Percentiles rank a stretch among this genome's conserved stretches.
Conservation (phyloP, 129 eudicot species). For the Arctium minus region DNA sequence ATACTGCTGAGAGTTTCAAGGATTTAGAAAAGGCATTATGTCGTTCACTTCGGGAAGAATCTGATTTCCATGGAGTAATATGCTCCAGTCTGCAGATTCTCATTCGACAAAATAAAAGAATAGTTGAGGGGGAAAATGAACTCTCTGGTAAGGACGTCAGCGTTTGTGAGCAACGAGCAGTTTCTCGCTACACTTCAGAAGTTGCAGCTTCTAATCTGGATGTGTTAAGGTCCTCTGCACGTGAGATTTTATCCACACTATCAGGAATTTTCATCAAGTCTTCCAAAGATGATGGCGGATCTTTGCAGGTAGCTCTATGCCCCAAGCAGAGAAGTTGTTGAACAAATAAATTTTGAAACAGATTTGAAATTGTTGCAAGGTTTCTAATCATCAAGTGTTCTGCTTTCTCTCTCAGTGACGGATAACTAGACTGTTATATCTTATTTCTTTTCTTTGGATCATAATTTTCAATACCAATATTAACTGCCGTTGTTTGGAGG, state of each 20-base stretch:
- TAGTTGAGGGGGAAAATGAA: conserved; percentile 46
- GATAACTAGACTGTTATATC: not conserved
- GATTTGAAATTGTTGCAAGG: not conserved
- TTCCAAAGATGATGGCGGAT: conserved; percentile 72
- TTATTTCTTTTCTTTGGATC: not conserved
- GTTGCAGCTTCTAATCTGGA: conserved; percentile 59
- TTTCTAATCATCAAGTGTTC: not conserved
- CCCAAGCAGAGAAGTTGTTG: not conserved
- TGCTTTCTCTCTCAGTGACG: not conserved
- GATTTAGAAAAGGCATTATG: conserved; percentile 60
- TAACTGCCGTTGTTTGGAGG: not conserved
- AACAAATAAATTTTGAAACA: not conserved
- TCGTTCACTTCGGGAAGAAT: conserved; percentile 54
- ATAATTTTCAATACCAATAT: not conserved
- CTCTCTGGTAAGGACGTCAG: conserved; percentile 26
- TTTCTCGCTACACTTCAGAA: conserved; percentile 51
- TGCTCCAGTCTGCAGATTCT: conserved; percentile 85
- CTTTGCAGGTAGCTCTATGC: conserved; percentile 56
- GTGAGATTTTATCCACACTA: conserved; percentile 53
- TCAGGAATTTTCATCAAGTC: conserved; percentile 55
- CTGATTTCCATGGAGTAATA: conserved; percentile 78
- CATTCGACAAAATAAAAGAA: conserved; percentile 71
- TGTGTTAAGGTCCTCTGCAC: conserved; percentile 62
- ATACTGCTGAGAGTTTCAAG: conserved; percentile 72
- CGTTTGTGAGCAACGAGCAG: conserved; percentile 47